phyloP scores from a whole-genome alignment of 805 yeast species.

The Suhomyces tanzawaensis region DNA sequence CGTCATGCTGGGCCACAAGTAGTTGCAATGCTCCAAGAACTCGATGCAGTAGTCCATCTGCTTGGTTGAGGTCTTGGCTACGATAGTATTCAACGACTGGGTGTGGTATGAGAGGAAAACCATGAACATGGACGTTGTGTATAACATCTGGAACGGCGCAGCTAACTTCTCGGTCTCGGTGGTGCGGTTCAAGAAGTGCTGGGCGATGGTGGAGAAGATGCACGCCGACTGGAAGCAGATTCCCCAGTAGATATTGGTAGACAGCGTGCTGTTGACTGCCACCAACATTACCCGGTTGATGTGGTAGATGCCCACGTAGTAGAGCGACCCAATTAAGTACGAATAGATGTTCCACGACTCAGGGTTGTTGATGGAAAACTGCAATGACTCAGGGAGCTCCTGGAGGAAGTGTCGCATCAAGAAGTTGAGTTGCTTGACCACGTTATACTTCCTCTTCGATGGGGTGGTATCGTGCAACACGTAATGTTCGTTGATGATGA shows the following conservation, averaged over 20 bases:
- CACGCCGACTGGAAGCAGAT: conserved; percentile 9
- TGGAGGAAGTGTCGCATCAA: conserved; percentile 7
- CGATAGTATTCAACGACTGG: conserved; percentile 9
- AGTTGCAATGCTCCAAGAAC: conserved; percentile 5
- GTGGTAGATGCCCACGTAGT: conserved; percentile 8
- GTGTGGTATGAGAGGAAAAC: conserved; percentile 10
- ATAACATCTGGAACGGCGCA: conserved; percentile 7
- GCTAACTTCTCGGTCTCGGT: neutral
- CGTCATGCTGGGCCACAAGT: conserved; percentile 12
- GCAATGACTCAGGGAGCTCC: conserved; percentile 5
- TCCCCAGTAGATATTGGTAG: conserved; percentile 9
- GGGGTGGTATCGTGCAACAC: neutral
- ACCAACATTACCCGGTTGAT: conserved; percentile 10
- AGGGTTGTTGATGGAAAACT: conserved; percentile 4
- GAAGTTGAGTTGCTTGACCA: conserved; percentile 8
- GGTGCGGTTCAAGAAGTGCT: conserved; percentile 3
- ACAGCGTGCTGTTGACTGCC: neutral
- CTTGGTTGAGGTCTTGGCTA: conserved; percentile 8
- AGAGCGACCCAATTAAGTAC: conserved; percentile 3
- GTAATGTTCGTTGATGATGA: conserved; percentile 7
- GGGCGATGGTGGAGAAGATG: conserved; percentile 3
- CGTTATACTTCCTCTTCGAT: neutral
- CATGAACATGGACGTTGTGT: conserved; percentile 8
- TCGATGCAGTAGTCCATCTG: conserved; percentile 8
- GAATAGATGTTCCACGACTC: conserved; percentile 3